Conservation (phyloP, 2,329 filamentous ascomycete genomes). For the Didymella sp. region DNA sequence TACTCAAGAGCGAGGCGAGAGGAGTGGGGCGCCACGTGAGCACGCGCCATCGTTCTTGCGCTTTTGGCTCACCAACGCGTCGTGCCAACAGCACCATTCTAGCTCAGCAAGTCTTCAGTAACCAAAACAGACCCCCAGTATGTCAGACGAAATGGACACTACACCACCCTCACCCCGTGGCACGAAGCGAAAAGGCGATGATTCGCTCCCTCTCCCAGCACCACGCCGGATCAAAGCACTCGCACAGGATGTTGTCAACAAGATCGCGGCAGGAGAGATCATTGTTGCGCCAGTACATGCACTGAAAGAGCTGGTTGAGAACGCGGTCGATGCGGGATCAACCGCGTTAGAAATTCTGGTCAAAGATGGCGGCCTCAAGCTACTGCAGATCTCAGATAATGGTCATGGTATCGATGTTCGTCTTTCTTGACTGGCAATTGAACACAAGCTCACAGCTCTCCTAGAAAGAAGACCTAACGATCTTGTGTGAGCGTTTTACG, state of each 20-base stretch:
- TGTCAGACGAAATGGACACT: constrained; percentile 44
- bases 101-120: constrained; percentile 7
- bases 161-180: constrained; percentile 39
- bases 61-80: constrained; percentile 15
- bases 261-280: constrained; percentile 97
- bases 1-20: neutral
- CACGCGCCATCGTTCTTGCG: constrained; percentile 28
- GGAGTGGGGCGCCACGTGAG: constrained; percentile 21
- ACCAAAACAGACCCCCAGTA: constrained; percentile 10
- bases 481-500: constrained; percentile 94
- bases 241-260: constrained; percentile 93
- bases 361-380: constrained; percentile 93
- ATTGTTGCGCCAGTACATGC: constrained; percentile 97
- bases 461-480: constrained; percentile 87
- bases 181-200: constrained; percentile 48
- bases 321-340: constrained; percentile 95
- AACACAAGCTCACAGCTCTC: neutral
- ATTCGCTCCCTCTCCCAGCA: constrained; percentile 43
- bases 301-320: constrained; percentile 95
- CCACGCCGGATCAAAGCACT: constrained; percentile 72
- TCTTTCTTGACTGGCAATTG: constrained; percentile 14
- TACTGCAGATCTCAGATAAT: constrained; percentile 97
- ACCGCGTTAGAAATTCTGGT: constrained; percentile 89
- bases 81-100: constrained; percentile 13
- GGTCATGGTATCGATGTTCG: constrained; percentile 90